Evolutionary conservation across 2,329 filamentous ascomycete species (phyloP), one percentile per base, ranked within the genome.

Genomic region (Alternaria tenuissima): DNA sequence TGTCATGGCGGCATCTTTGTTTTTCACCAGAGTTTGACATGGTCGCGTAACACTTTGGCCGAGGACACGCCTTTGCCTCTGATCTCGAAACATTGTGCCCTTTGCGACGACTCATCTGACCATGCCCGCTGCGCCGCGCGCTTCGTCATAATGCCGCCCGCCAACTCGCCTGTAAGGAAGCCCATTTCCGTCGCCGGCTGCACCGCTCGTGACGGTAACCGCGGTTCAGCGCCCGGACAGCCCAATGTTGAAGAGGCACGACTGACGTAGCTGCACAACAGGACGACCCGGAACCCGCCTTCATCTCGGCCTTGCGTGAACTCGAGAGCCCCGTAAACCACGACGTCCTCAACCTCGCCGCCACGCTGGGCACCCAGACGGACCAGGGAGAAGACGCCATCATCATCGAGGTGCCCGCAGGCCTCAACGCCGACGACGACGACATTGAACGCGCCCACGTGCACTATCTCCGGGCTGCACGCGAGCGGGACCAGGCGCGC

Each of bases 251-350:
- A 52, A 34, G n/a, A 34, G 16, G n/a, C 28, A 28, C 32, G 48
- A 61, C 71, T 75, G 66, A 74, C 70, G 63, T 65, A 67, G 52
- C 59, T 64, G 44, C 60, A 36, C 41, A 24, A 51, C 57, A 78
- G 74, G 70, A 73, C 59, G 70, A 73, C 58, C 42, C 66, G 48
- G 70, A 76, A 55, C 70, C 73, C 46, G 74, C 71, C 38, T 85
- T 86, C 66, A 78, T 84, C 41, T 82, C 81, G 54, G 80, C 81
- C 57, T 76, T 83, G 59, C 80, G 78, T 66, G 75, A 79, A 55
- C 76, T 85, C 60, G 78, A 83, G 66, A 83, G 80, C 66, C 81
- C 84, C 48, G 81, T 83, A 41, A 69, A 71, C 64, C 67, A 71
- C 42, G 69, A 74, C 64, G 71, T 76, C 22, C 79, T 83, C 56